Evolutionary conservation across 371 early-diverging fungal species (phyloP), one percentile per base, ranked within the genome.

Genomic region (Chytridium lagenaria): DNA sequence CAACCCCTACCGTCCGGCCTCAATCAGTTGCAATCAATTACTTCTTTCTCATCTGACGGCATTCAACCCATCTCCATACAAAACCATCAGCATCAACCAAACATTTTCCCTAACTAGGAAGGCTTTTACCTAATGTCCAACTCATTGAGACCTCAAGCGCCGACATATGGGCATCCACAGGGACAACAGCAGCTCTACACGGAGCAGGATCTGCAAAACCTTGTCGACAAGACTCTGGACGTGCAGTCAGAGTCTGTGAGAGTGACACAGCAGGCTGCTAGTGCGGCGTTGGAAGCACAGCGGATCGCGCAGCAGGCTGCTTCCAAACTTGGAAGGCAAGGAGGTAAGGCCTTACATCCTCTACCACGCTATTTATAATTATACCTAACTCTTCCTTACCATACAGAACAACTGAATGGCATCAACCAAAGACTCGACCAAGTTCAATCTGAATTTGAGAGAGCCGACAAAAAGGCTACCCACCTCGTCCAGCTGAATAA

Each of bases 141-240:
- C n/a, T n/a, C n/a, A n/a, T n/a, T n/a, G n/a, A n/a, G n/a, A n/a
- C n/a, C n/a, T n/a, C n/a, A n/a, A n/a, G n/a, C n/a, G n/a, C n/a
- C n/a, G n/a, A n/a, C n/a, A 59, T 81, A 80, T 44, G 44, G 44
- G 44, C 12, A 7, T 7, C 12, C 12, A 12, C 80, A 77, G 36
- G 57, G 57, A 3, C 63, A 61, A 34, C 63, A 26, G 63, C 63
- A 31, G 34, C 36, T 7, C 7, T 38, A 31, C 33, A 33, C 26
- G 3, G 22, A 38, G 19, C 22, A 61, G 19, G 63, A 61, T 38
- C 36, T 61, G 33, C 26, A 61, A 28, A 3, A 38, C 34, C 63
- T 61, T 23, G 63, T 61, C 5, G 28, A 34, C 38, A 15, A 61
- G 34, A 61, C 63, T 7, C 34, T 61, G 36, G 38, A 61, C 36